Evolutionary conservation across 805 yeast genomes (phyloP), one percentile per base, ranked within the genome.

Genomic region (Alloascoidea hylecoeti): DNA sequence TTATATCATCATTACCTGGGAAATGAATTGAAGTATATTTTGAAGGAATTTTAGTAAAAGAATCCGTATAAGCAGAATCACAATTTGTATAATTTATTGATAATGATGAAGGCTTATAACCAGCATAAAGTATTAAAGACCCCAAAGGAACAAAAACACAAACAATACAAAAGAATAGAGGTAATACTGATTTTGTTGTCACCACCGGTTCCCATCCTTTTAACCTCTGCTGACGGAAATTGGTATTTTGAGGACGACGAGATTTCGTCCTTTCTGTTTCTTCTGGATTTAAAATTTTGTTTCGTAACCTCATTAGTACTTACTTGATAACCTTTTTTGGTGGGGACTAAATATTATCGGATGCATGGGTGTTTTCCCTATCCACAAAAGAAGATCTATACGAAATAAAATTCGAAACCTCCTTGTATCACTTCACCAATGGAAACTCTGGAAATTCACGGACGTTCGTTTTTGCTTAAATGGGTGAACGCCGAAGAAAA

Each of bases 141-240:
- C 98, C 98, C 37, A 92, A 69, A 1, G 96, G 96, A 1, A 92
- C 84, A 58, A 88, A 86, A 3, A 92, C 66, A 16, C 84, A 63
- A 1, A 92, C 84, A 34, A 83, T 60, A 16, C 80, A 45, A 36
- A 86, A 66, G 40, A 92, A 65, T 37, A 89, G 63, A 2, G 97
- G 97, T 35, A 92, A 68, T 35, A 89, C 96, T n/a, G 94, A 77
- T 46, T 77, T 77, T n/a, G 97, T 96, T 2, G 96, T 81, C 40
- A 92, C 68, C 39, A 92, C 84, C 1, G 97, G 98, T 23, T 74
- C 80, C 80, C 79, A 74, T 38, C 81, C 78, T 52, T 75, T 73
- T 47, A 74, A 61, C 41, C 81, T 60, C 57, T 74, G 81, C 51
- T 63, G 68, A 34, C 68, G 55, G 47, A 63, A 63, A 33, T 68